Evolutionary conservation across 1,139 yeast genomes (phyloP).

Genomic region (Geotrichum aggregatum): DNA sequence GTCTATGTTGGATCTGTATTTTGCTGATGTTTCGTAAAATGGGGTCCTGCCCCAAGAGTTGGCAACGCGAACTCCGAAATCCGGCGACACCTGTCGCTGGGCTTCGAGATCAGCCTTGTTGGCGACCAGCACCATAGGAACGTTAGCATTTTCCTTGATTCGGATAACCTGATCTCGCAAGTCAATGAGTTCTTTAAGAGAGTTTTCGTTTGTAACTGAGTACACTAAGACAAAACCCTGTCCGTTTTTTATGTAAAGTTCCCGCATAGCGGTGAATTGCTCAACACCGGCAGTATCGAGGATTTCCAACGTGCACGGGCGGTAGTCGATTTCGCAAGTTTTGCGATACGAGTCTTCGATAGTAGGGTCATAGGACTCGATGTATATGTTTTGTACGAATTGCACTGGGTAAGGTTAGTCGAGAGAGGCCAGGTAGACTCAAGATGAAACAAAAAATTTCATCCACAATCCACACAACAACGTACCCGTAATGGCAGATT

Average conservation of each 20-base stretch:
- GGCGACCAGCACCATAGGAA: conserved; percentile 45
- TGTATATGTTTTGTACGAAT: conserved; percentile 47
- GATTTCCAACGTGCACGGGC: conserved; percentile 42
- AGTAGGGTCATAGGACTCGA: conserved; percentile 94
- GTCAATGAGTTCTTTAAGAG: conserved; percentile 73
- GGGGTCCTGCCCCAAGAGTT: conserved; percentile 89
- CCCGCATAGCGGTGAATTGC: conserved; percentile 56
- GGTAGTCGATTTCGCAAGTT: conserved; percentile 39
- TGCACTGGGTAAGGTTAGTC: conserved; percentile 27
- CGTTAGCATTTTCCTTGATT: conserved; percentile 58
- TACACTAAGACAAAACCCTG: conserved; percentile 58
- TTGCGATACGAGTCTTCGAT: conserved; percentile 61
- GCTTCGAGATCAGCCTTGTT: conserved; percentile 62
- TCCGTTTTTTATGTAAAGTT: conserved; percentile 50
- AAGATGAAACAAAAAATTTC: not conserved
- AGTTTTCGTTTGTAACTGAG: conserved; percentile 77
- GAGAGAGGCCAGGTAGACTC: not conserved
- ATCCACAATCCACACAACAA: conserved; percentile 31
- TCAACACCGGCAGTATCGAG: conserved; percentile 49
- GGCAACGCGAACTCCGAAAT: conserved; percentile 56
- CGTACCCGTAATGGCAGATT: conserved; percentile 72
- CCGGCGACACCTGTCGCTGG: conserved; percentile 51
- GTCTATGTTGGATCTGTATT: conserved; percentile 77
- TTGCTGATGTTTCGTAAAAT: conserved; percentile 76
- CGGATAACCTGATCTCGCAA: conserved; percentile 85